A percentile compares a stretch with the other conserved stretches of the same genome.
phyloP scores from a whole-genome alignment of 306 rosid genomes.

The Ammopiptanthus mongolicus region DNA sequence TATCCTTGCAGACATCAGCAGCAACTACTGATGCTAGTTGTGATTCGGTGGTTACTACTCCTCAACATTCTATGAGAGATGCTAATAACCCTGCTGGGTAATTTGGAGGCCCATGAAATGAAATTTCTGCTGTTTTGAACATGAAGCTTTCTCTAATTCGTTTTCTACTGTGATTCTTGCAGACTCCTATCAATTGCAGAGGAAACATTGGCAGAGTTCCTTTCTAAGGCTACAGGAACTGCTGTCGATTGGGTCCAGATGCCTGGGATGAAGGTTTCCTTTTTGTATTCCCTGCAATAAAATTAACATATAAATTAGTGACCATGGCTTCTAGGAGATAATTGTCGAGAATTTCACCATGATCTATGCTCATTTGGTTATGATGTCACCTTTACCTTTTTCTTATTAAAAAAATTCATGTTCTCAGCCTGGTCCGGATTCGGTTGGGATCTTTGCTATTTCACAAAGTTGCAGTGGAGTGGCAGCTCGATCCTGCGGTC shows the following conservation, averaged over 20 bases:
- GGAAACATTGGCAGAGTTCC: constrained; percentile 99
- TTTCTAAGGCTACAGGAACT: constrained; percentile 99
- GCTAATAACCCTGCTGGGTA: constrained; percentile 99
- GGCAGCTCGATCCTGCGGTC: constrained; percentile 99
- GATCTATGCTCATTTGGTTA: constrained; percentile 1
- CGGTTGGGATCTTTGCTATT: constrained; percentile 99
- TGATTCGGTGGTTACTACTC: constrained; percentile 84
- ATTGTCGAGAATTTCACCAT: neutral
- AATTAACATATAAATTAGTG: neutral
- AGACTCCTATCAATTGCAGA: constrained; percentile 98
- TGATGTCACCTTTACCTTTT: neutral
- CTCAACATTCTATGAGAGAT: constrained; percentile 77
- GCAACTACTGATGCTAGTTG: constrained; percentile 89
- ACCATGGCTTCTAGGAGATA: neutral
- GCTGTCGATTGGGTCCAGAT: constrained; percentile 99
- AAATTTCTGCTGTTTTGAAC: constrained; percentile 7
- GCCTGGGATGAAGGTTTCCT: constrained; percentile 99
- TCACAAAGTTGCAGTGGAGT: constrained; percentile 96
- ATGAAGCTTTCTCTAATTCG: neutral
- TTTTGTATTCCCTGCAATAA: neutral
- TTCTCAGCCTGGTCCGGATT: constrained; percentile 99
- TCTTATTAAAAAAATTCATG: neutral
- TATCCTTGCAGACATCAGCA: constrained; percentile 54
- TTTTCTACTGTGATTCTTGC: constrained; percentile 16
- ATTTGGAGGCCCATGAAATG: constrained; percentile 1